phyloP scores from a whole-genome alignment of 352 stramenopile genomes.

The Pythium diclinum region DNA sequence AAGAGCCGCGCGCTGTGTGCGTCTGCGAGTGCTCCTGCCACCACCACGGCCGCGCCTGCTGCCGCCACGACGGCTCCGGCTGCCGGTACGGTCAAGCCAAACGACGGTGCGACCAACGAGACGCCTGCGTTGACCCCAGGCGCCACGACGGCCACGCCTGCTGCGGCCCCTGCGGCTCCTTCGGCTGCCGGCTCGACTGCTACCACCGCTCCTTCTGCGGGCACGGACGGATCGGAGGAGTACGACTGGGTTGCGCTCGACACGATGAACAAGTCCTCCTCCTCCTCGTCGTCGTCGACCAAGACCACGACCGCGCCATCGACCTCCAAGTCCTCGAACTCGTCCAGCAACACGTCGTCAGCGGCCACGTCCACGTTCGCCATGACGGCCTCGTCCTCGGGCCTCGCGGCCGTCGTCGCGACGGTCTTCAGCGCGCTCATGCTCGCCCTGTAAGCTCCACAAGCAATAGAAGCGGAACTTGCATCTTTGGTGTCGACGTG shows the following conservation, averaged over 20 bases:
- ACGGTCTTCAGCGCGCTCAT: conserved; percentile 11
- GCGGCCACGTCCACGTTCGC: conserved; percentile 2
- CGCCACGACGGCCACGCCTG: background rate
- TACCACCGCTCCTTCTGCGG: background rate
- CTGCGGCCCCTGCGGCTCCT: background rate
- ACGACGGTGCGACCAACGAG: conserved; percentile 13
- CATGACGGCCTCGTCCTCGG: background rate
- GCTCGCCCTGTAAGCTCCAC: conserved; percentile 15
- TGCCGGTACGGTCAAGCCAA: conserved; percentile 21
- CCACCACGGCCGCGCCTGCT: background rate
- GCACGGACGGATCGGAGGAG: conserved; percentile 2
- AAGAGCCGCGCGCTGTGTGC: conserved; percentile 12
- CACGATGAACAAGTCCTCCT: background rate
- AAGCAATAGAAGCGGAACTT: background rate
- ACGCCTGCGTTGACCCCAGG: conserved; percentile 19
- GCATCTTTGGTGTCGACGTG: conserved; percentile 2
- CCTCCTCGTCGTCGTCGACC: background rate
- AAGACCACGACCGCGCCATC: conserved; percentile 3
- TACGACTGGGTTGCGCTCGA: conserved; percentile 23
- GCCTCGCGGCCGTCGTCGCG: conserved; percentile 7
- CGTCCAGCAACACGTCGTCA: conserved; percentile 17
- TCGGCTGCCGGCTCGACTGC: background rate
- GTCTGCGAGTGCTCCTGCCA: background rate
- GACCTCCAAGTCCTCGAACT: conserved; percentile 12
- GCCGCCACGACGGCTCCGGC: background rate